Base-by-base conservation (phyloP, 306 rosid genomes). In the Mimosa bimucronata region DNA sequence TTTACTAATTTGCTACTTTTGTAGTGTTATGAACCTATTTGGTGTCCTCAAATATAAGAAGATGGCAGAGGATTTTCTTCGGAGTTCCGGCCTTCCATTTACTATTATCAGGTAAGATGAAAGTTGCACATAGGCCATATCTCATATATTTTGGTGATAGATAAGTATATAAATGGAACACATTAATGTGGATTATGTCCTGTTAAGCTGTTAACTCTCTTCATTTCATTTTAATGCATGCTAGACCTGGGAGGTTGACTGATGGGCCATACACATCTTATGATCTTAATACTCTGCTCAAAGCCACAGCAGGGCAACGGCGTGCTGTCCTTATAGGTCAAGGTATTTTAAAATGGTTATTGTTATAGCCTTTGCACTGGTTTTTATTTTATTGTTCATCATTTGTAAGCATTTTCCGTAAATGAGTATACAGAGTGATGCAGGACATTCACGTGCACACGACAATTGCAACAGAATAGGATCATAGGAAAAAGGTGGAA, bases 191-290 rank as follows among this genome's bases (percentile, higher is more conserved):
- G 74, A 67, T 48, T 60, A 66, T 28, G 26, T 41, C 52, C 11
- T 25, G 66, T 26, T 48, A 34, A 38, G 64, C 68, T 66, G 46
- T 53, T n/a, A 1, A 67, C 31, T 31, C 37, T 72, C 73, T 42
- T 84, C 57, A 76, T 71, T 15, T 23, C 31, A n/a, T 76, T 66
- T 67, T 50, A 76, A 78, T 89, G 79, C 40, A 55, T 80, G 65
- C 50, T 83, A 92, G 98, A 82, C 45, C 98, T 60, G 98, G 98
- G 81, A 91, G 97, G 83, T 89, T 94, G 90, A 94, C 98, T 4
- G 97, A 94, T 84, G 98, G 98, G 66, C 98, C 98, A 48, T 94
- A 94, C 89, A 94, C 98, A 66, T 92, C 97, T 1, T 94, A 94
- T 83, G 98, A 94, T 92, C 91, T 94, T 61, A 94, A 94, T 79